These are phyloP conservation scores for Luffa acutangula DNA, from an alignment of 306 rosid species.

Conservation along the genomic window DNA sequence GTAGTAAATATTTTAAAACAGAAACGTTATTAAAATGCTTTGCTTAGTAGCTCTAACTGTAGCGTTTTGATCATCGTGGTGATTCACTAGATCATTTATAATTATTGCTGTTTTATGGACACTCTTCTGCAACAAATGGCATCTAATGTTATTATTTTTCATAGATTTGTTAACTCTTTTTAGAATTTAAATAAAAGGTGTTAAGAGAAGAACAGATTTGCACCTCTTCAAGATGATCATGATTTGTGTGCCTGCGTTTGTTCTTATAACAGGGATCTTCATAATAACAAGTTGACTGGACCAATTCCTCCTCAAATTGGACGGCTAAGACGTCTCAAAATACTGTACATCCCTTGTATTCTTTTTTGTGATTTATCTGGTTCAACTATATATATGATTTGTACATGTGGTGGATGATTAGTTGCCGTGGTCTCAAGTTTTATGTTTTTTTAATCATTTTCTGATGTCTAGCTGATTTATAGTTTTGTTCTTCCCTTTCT, in stretches of 20 bases:
- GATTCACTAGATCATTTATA: background rate
- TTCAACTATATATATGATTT: background rate
- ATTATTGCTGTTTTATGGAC: background rate
- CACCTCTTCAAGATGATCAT: background rate
- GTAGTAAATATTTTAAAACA: background rate
- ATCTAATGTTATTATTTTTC: background rate
- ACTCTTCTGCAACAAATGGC: background rate
- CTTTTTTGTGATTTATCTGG: background rate
- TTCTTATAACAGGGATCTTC: slow-evolving; percentile 65
- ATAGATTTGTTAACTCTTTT: background rate
- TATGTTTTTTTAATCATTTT: background rate
- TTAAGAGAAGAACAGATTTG: background rate
- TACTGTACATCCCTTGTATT: slow-evolving; percentile 40
- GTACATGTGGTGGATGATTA: background rate
- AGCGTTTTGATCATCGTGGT: background rate
- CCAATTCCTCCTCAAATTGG: slow-evolving; percentile 99
- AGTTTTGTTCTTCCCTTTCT: slow-evolving; percentile 6
- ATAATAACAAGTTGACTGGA: slow-evolving; percentile 92
- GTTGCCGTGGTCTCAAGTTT: background rate
- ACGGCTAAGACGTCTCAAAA: slow-evolving; percentile 80
- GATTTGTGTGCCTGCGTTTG: background rate
- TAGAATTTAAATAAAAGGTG: background rate
- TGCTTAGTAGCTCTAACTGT: background rate
- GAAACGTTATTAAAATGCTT: background rate
- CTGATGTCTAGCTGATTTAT: background rate